Evolutionary conservation across 2,329 filamentous ascomycete genomes (phyloP).

Genomic region (Exophiala bonariae): DNA sequence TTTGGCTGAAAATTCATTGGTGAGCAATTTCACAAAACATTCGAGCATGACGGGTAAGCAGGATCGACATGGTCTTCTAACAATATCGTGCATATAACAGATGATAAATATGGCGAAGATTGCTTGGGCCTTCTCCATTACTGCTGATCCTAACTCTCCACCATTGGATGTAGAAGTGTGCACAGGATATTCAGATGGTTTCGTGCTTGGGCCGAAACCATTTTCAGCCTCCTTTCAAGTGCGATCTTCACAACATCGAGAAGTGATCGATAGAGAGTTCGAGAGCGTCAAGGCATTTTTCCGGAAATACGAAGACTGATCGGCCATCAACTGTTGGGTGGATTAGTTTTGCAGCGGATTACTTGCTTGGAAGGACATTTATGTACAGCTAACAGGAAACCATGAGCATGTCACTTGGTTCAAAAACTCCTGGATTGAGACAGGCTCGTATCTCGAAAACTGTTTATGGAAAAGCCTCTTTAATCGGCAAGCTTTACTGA

Average conservation of each 20-base stretch:
- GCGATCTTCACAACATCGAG: slow-evolving; percentile 9
- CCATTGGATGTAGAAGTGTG: slow-evolving; percentile 45
- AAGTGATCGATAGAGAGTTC: slow-evolving; percentile 13
- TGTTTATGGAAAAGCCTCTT: too few species aligned
- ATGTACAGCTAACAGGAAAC: too few species aligned
- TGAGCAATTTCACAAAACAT: slow-evolving; percentile 34
- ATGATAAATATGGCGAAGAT: slow-evolving; percentile 55
- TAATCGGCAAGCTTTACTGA: too few species aligned
- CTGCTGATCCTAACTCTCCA: slow-evolving; percentile 18
- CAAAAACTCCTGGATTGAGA: too few species aligned
- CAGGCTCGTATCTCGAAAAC: too few species aligned
- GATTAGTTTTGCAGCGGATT: too few species aligned
- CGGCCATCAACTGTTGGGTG: too few species aligned
- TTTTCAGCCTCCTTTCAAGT: slow-evolving; percentile 10
- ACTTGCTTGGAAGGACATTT: too few species aligned
- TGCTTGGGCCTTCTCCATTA: slow-evolving; percentile 22
- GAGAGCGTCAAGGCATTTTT: slow-evolving; percentile 7
- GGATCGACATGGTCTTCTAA: too few species aligned
- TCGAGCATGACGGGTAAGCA: too few species aligned
- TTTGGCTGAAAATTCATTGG: slow-evolving; percentile 36
- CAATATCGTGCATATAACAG: too few species aligned
- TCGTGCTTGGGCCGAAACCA: slow-evolving; percentile 30
- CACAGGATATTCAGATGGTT: slow-evolving; percentile 29
- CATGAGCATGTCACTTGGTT: too few species aligned
- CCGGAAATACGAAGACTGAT: slow-evolving; percentile 10